These are phyloP conservation scores for Fusarium sp. DNA, from an alignment of 2,329 filamentous ascomycete genomes.

Conservation along the genomic window DNA sequence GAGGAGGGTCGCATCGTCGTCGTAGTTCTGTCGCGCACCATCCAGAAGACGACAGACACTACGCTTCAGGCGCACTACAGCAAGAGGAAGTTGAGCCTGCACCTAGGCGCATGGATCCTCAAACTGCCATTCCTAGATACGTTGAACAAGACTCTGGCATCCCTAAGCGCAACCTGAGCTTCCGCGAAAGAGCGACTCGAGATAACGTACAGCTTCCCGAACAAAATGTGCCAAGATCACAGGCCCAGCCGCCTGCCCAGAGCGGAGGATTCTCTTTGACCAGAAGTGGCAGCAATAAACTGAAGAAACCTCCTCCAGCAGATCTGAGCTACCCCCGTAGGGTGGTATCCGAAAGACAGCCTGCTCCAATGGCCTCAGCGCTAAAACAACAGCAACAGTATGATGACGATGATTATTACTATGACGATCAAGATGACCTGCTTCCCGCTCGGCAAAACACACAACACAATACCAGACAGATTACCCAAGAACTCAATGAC, in stretches of 20 bases:
- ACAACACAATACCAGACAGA: slow-evolving; percentile 26
- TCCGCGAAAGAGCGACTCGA: slow-evolving; percentile 68
- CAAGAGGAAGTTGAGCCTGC: slow-evolving; percentile 31
- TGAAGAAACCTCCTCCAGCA: slow-evolving; percentile 69
- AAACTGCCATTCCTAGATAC: slow-evolving; percentile 61
- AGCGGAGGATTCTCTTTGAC: slow-evolving; percentile 56
- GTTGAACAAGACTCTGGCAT: slow-evolving; percentile 54
- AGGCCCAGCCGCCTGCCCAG: slow-evolving; percentile 49
- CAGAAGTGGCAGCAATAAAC: slow-evolving; percentile 69
- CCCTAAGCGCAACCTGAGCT: slow-evolving; percentile 69
- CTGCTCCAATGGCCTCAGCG: slow-evolving; percentile 25
- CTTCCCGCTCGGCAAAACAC: slow-evolving; percentile 28
- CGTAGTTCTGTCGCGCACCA: slow-evolving; percentile 41
- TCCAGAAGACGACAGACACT: slow-evolving; percentile 38
- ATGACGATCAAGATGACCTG: slow-evolving; percentile 37
- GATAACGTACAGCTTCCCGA: slow-evolving; percentile 57
- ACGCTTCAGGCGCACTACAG: slow-evolving; percentile 41
- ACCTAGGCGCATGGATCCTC: slow-evolving; percentile 39
- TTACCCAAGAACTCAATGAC: slow-evolving; percentile 36
- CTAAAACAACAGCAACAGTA: slow-evolving; percentile 26
- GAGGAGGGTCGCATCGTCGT: slow-evolving; percentile 36
- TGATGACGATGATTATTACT: slow-evolving; percentile 39
- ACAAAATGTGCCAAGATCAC: slow-evolving; percentile 44
- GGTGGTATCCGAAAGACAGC: slow-evolving; percentile 58
- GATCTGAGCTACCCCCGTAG: slow-evolving; percentile 62